Conservation (phyloP, 495 filamentous ascomycete species). For the Daldinia childiae region DNA sequence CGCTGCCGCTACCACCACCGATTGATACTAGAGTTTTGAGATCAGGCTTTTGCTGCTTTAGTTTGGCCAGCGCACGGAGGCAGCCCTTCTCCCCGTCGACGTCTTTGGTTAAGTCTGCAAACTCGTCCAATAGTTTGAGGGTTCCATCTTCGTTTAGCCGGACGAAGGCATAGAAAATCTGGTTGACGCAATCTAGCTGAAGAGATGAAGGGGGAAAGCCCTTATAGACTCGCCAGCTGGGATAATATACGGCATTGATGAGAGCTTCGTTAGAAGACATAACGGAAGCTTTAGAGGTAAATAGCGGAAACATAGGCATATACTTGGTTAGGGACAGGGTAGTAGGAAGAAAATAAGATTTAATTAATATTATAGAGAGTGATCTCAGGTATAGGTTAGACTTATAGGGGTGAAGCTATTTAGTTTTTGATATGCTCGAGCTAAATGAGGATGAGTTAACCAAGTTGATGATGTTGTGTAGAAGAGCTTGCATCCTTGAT, state of each 20-base stretch:
- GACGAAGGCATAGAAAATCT: conserved; percentile 85
- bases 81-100: conserved; percentile 77
- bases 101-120: conserved; percentile 74
- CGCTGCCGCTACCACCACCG: conserved; percentile 75
- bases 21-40: conserved; percentile 80
- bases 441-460: neutral
- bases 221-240: conserved; percentile 79
- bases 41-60: conserved; percentile 70
- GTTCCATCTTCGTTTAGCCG: conserved; percentile 34
- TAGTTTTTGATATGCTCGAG: neutral
- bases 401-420: neutral
- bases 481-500: neutral
- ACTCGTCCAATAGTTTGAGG: conserved; percentile 70
- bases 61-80: conserved; percentile 69
- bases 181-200: conserved; percentile 67
- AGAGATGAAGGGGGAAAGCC: conserved; percentile 75
- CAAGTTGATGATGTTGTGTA: neutral
- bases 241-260: conserved; percentile 72
- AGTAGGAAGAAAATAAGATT: neutral
- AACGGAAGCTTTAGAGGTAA: neutral
- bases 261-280: conserved; percentile 20
- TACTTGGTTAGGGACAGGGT: neutral
- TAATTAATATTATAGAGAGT: neutral
- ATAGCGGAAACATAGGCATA: neutral
- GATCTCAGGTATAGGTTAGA: neutral